Base-by-base conservation (phyloP, 2,329 filamentous ascomycete genomes). In the Sporothrix humicola region DNA sequence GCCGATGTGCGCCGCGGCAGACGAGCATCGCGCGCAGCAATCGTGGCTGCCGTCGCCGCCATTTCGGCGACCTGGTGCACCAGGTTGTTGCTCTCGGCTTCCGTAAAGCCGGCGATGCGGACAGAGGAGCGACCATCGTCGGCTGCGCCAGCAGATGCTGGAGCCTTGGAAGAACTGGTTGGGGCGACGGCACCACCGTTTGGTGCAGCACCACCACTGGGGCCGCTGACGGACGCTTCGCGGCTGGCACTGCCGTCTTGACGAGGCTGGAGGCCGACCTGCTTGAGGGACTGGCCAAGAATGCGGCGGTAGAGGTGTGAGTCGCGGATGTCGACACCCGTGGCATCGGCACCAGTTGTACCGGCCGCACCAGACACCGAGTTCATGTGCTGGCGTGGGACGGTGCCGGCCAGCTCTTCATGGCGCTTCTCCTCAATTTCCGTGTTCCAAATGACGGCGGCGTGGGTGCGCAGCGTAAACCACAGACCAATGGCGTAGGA, bases 401-500 rank as follows among this genome's bases (percentile, higher is more conserved):
- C 68, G 10, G 66, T 31, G 50, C 48, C 68, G 2, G 52, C 12
- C 8, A 80, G 79, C 17, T 90, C 88, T 13, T 90, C 88, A 56
- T 88, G 85, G 78, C 89, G 91, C 83, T 94, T 95, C 82, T 95
- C 92, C 54, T 95, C 92, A 2, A 87, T 81, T 75, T 98, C 95
- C 9, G 88, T 92, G 78, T 94, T 96, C 96, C 96, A 99, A 77
- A 99, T 99, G 63, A 98, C 92, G 4, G 97, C 95, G 3, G 96
- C 96, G 80, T 99, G 96, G 0, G 96, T 99, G 76, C 96, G 89
- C 23, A 99, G 87, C 0, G 96, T 99, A 82, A 99, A 99, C 87
- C 96, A 93, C 15, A 99, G 86, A 31, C 96, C 96, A 74, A 98
- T 96, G 50, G 96, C 86, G 80, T 99, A 99, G 0, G 95, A 97